phyloP scores from a whole-genome alignment of 805 yeast species.

The Cyberlindnera maclurae region DNA sequence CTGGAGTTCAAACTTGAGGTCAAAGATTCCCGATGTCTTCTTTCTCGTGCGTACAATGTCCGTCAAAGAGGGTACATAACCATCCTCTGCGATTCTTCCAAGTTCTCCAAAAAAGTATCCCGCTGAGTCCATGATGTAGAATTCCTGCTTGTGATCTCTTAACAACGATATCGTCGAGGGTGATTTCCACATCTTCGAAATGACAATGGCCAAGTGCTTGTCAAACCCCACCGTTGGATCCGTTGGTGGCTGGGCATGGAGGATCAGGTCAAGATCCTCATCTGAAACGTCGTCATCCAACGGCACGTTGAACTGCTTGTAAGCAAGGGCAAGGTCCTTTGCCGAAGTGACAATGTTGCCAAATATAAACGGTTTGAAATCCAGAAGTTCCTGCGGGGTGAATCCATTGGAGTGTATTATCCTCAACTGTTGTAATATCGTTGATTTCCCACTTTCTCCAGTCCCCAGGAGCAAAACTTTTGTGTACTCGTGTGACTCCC shows the following conservation, averaged over 20 bases:
- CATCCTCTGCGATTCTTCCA: constrained; percentile 48
- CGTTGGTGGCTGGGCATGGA: constrained; percentile 30
- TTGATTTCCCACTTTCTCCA: constrained; percentile 51
- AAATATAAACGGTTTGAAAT: constrained; percentile 73
- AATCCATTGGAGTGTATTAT: constrained; percentile 36
- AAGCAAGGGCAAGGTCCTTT: constrained; percentile 60
- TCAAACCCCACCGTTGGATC: constrained; percentile 50
- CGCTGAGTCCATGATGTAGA: constrained; percentile 83
- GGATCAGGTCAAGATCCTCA: constrained; percentile 21
- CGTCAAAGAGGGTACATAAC: constrained; percentile 64
- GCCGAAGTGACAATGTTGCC: constrained; percentile 74
- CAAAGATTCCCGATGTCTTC: constrained; percentile 89
- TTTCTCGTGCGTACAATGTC: constrained; percentile 85
- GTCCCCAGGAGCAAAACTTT: constrained; percentile 79
- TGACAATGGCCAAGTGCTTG: constrained; percentile 38
- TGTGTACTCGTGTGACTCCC: constrained; percentile 38
- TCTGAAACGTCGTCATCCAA: constrained; percentile 25
- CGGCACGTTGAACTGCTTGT: constrained; percentile 37
- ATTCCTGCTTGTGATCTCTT: constrained; percentile 54
- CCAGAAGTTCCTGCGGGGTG: constrained; percentile 52
- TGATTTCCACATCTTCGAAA: constrained; percentile 46
- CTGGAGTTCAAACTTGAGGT: constrained; percentile 71
- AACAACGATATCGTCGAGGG: constrained; percentile 53
- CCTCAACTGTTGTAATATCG: constrained; percentile 38
- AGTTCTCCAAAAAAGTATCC: constrained; percentile 65